Evolutionary conservation across 805 yeast genomes (phyloP), one percentile per base, ranked within the genome.

Genomic region (Starmerella bombi): DNA sequence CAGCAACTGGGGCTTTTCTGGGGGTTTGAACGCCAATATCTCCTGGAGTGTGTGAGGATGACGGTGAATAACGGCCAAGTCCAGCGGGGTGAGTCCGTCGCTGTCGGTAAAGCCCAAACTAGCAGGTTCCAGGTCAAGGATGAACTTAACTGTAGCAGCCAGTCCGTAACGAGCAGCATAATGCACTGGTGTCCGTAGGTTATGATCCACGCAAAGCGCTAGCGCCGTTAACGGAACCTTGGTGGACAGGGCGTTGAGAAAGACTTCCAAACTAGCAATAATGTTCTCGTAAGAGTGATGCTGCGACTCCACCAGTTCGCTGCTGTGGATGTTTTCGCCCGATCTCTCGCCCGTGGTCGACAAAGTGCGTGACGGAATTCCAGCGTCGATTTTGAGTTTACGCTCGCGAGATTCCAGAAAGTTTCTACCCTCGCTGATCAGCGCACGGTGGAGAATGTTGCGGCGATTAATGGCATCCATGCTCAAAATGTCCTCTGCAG

Each of bases 111-210:
- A 61, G 14, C 51, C 55, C 7, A 49, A 41, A 3, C 54, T 48
- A 3, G 45, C 32, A 3, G 49, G 33, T 10, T 48, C 52, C 19
- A 38, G 37, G 10, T 66, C 66, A 14, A 85, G 62, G 25, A 86
- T 65, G 20, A 74, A 65, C 12, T 63, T 62, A 2, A 83, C 67
- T 28, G 78, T 74, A 38, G 71, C 73, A 42, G 71, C 73, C 41
- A 86, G 65, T 0, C 96, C 96, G 57, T 76, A 84, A 52, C 83
- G 91, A 2, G 91, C 77, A 16, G 93, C 77, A 58, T 86, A 86
- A 61, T 88, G 96, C 41, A 88, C 63, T 0, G 96, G 94, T 0
- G 94, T 80, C 45, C 95, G 70, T 46, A 67, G 68, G 55, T 83
- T 81, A 43, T 72, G 75, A 57, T 86, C 97, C 33, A 70, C 72